Percentiles rank a stretch among this genome's conserved stretches.
Conservation (phyloP, 2,329 filamentous ascomycete genomes). For the Apiospora malaysiana region DNA sequence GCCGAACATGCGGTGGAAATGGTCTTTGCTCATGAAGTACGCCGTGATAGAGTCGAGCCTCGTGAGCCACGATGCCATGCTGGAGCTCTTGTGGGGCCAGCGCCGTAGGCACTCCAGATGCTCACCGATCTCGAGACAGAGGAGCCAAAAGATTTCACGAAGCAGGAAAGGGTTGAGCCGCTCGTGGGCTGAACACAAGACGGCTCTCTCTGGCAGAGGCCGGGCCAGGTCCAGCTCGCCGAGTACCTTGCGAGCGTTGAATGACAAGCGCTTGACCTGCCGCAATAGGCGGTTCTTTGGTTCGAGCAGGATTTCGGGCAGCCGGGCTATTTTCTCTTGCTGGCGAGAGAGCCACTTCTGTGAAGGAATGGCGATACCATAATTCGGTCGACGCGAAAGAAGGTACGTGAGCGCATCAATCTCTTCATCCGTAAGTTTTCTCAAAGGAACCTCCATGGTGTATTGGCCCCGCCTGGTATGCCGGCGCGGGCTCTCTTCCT, state of each 20-base stretch:
- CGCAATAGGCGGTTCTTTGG: conserved; percentile 40
- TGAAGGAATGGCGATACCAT: conserved; percentile 40
- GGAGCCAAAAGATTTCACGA: conserved; percentile 48
- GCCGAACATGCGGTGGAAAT: conserved; percentile 45
- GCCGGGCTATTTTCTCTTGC: conserved; percentile 35
- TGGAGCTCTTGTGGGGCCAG: conserved; percentile 31
- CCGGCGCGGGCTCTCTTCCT: background rate
- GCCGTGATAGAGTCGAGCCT: conserved; percentile 41
- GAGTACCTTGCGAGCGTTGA: conserved; percentile 34
- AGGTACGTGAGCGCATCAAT: conserved; percentile 43
- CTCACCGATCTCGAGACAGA: conserved; percentile 49
- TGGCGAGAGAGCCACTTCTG: conserved; percentile 45
- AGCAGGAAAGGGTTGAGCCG: conserved; percentile 50
- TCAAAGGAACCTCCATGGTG: conserved; percentile 33
- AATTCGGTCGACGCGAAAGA: conserved; percentile 44
- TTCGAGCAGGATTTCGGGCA: conserved; percentile 35
- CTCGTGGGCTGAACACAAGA: conserved; percentile 49
- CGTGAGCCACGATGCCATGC: conserved; percentile 38
- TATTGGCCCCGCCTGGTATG: background rate
- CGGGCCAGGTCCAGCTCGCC: conserved; percentile 16
- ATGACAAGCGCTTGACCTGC: conserved; percentile 39
- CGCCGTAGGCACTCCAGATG: conserved; percentile 35
- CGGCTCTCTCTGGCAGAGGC: conserved; percentile 31
- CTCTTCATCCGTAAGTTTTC: conserved; percentile 34
- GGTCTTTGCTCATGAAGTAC: conserved; percentile 46